Conservation (phyloP, 2,329 filamentous ascomycete species). For the Aspergillus tanneri region DNA sequence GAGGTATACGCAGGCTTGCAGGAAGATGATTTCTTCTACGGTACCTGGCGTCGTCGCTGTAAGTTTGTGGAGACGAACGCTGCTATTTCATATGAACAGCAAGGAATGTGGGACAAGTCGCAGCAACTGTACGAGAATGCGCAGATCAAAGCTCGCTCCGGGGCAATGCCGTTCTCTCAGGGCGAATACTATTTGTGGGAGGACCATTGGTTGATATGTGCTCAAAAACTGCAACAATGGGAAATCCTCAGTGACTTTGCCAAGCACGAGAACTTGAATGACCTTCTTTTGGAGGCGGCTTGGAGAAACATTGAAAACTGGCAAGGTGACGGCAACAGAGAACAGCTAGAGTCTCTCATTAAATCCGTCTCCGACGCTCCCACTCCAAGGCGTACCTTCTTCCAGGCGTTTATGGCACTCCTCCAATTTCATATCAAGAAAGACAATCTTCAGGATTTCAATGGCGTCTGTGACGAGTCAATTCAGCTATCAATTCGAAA, state of each 20-base stretch:
- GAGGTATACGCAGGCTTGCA: constrained; percentile 87
- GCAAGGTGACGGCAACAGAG: constrained; percentile 80
- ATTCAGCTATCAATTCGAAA: constrained; percentile 97
- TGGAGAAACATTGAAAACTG: constrained; percentile 97
- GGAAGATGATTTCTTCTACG: constrained; percentile 96
- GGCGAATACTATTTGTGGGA: constrained; percentile 99
- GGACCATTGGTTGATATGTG: constrained; percentile 97
- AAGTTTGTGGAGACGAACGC: constrained; percentile 98
- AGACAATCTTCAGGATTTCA: constrained; percentile 77
- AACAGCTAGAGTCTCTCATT: constrained; percentile 87
- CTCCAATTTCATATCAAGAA: constrained; percentile 91
- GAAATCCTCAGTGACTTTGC: constrained; percentile 96
- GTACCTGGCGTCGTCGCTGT: constrained; percentile 90
- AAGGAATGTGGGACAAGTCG: constrained; percentile 98
- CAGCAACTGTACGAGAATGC: constrained; percentile 95
- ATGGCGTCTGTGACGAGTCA: constrained; percentile 88
- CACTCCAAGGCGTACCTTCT: constrained; percentile 89
- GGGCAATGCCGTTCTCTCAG: constrained; percentile 92
- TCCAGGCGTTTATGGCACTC: constrained; percentile 96
- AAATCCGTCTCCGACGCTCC: constrained; percentile 98
- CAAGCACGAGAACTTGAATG: constrained; percentile 98
- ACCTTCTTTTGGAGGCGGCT: constrained; percentile 88
- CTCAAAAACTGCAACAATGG: constrained; percentile 98
- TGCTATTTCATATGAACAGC: constrained; percentile 95
- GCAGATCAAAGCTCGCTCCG: constrained; percentile 94